phyloP scores from a whole-genome alignment of 768 basidiomycete genomes.

The Tulasnella sp. region DNA sequence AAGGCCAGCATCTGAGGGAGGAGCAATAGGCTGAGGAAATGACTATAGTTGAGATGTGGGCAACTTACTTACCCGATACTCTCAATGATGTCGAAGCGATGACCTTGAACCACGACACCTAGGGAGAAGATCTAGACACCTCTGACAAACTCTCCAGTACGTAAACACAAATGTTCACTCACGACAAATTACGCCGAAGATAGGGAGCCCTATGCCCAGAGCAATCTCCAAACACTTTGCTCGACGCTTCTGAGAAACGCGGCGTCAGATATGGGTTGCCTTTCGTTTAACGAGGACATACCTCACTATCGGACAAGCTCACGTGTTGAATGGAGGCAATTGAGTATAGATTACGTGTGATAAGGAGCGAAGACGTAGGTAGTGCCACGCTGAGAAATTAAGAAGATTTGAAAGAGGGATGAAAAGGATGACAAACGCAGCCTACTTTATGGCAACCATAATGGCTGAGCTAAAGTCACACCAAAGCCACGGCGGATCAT shows the following conservation, averaged over 20 bases:
- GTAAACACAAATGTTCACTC: no score
- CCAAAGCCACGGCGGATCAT: no score
- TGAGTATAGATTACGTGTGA: slow-evolving; percentile 43
- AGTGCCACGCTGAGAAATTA: slow-evolving; percentile 32
- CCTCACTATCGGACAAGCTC: slow-evolving; percentile 23
- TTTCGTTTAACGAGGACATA: no score
- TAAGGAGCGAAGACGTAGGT: slow-evolving; percentile 47
- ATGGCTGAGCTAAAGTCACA: no score
- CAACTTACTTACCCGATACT: no score
- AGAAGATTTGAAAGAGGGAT: background rate
- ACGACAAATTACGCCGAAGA: slow-evolving; percentile 48
- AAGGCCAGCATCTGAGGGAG: slow-evolving; percentile 46
- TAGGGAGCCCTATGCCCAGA: slow-evolving; percentile 41
- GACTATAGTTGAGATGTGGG: no score
- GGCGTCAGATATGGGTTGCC: no score
- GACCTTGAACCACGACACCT: slow-evolving; percentile 35
- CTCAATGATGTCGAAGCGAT: background rate
- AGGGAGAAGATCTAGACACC: slow-evolving; percentile 21
- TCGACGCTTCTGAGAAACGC: no score
- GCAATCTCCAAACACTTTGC: slow-evolving; percentile 8
- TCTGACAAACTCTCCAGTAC: no score
- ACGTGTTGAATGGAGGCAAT: slow-evolving; percentile 37
- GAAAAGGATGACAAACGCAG: no score
- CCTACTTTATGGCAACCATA: slow-evolving; percentile 31
- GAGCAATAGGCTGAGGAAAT: no score